These are phyloP conservation scores for Termitomyces sp. DNA, from an alignment of 768 basidiomycete species.

Conservation along the genomic window DNA sequence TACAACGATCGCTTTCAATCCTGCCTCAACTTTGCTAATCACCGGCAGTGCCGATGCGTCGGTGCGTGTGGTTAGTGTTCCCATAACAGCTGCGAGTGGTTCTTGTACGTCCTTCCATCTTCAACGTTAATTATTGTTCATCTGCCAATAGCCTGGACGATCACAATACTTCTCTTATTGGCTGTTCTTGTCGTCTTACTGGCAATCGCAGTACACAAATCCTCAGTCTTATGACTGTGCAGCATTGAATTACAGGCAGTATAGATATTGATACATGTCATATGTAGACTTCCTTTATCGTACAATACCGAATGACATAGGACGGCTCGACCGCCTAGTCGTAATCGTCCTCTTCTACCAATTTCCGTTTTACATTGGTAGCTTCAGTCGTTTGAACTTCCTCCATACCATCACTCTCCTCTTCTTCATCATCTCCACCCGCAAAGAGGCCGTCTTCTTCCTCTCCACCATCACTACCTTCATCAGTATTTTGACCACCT, in stretches of 20 bases:
- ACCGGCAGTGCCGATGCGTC: conserved; percentile 91
- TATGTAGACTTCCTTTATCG: conserved; percentile 3
- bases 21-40: conserved; percentile 70
- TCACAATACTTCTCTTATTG: conserved; percentile 31
- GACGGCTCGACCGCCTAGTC: conserved; percentile 35
- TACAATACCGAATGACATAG: conserved; percentile 13
- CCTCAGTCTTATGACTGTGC: conserved; percentile 5
- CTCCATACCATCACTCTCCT: conserved; percentile 81
- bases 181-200: conserved; percentile 36
- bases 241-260: conserved; percentile 5
- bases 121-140: neutral
- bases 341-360: conserved; percentile 86
- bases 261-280: conserved; percentile 3
- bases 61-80: conserved; percentile 73
- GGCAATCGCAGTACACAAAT: conserved; percentile 33
- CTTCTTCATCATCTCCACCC: conserved; percentile 68
- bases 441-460: conserved; percentile 78
- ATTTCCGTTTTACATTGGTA: conserved; percentile 67
- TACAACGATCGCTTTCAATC: conserved; percentile 86
- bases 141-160: conserved; percentile 17
- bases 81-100: conserved; percentile 38
- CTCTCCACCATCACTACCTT: conserved; percentile 66
- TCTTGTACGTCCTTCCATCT: conserved; percentile 39
- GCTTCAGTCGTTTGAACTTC: conserved; percentile 52
- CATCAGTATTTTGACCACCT: conserved; percentile 36